phyloP scores from a whole-genome alignment of 2,329 filamentous ascomycete species.

The Amauroascus niger region DNA sequence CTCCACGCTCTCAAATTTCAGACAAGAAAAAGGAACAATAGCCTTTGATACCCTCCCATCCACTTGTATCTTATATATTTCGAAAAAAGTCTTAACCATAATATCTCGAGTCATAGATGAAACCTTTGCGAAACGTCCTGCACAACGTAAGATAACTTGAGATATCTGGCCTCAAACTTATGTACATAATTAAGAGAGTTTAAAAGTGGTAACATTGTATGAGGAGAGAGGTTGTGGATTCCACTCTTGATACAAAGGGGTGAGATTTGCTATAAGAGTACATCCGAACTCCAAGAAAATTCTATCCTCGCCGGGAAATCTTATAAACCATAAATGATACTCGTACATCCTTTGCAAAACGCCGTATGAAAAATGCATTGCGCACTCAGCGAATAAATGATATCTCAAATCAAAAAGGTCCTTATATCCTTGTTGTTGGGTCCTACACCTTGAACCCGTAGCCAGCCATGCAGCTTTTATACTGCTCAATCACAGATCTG shows the following conservation, averaged over 20 bases:
- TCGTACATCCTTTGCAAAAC: conserved; percentile 4
- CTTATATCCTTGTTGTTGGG: not conserved
- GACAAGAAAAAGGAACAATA: conserved; percentile 12
- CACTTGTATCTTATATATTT: not conserved
- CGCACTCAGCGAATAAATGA: not conserved
- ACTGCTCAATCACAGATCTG: conserved; percentile 69
- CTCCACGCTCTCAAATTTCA: not conserved
- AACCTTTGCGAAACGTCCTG: no score
- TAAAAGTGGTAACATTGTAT: not conserved
- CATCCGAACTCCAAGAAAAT: not conserved
- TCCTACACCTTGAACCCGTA: conserved; percentile 66
- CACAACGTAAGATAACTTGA: no score
- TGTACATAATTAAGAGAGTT: conserved; percentile 11
- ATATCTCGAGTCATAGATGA: no score
- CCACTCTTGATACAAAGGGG: not conserved
- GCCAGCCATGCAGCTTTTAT: conserved; percentile 83
- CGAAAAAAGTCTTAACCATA: no score
- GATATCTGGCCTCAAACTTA: no score
- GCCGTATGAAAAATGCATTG: not conserved
- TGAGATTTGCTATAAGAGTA: not conserved
- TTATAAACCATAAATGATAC: not conserved
- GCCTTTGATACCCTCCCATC: not conserved
- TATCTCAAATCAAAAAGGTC: not conserved
- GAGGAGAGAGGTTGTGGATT: not conserved
- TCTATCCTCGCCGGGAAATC: not conserved